phyloP scores from a whole-genome alignment of 2,329 filamentous ascomycete genomes.

The Apiospora sp. region DNA sequence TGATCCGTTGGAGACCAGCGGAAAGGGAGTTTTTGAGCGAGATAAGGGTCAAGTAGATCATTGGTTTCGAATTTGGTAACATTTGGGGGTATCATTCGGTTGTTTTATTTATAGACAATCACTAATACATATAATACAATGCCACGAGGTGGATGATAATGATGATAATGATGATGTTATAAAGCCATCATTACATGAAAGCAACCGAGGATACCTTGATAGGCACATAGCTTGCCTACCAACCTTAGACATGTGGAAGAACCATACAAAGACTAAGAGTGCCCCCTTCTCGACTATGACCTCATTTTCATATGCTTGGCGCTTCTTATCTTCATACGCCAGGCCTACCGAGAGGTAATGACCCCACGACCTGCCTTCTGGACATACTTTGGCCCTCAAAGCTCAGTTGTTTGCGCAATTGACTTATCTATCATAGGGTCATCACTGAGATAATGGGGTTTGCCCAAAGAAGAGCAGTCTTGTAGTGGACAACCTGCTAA shows the following conservation, averaged over 20 bases:
- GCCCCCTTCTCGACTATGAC: slow-evolving; percentile 25
- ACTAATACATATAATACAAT: not conserved
- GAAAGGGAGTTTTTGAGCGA: not conserved
- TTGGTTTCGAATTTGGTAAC: slow-evolving; percentile 25
- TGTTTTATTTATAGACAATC: not conserved
- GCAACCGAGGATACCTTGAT: not conserved
- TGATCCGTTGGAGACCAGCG: slow-evolving; percentile 7
- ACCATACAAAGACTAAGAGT: not conserved
- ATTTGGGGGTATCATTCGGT: not conserved
- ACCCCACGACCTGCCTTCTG: slow-evolving; percentile 34
- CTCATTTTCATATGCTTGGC: slow-evolving; percentile 33
- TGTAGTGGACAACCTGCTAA: not conserved
- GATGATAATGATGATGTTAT: not conserved
- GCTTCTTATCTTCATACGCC: not conserved
- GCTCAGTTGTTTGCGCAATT: not conserved
- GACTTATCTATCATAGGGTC: not conserved
- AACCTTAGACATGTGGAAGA: not conserved
- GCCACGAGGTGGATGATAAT: not conserved
- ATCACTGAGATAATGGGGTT: not conserved
- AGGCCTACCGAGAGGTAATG: slow-evolving; percentile 33
- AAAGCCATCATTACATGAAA: slow-evolving; percentile 7
- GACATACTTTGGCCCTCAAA: not conserved
- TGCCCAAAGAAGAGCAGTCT: not conserved
- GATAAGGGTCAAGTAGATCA: slow-evolving; percentile 13
- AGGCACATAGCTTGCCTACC: not conserved